Base-by-base conservation (phyloP, 352 stramenopile genomes). In the Pelagophyceae sp. region DNA sequence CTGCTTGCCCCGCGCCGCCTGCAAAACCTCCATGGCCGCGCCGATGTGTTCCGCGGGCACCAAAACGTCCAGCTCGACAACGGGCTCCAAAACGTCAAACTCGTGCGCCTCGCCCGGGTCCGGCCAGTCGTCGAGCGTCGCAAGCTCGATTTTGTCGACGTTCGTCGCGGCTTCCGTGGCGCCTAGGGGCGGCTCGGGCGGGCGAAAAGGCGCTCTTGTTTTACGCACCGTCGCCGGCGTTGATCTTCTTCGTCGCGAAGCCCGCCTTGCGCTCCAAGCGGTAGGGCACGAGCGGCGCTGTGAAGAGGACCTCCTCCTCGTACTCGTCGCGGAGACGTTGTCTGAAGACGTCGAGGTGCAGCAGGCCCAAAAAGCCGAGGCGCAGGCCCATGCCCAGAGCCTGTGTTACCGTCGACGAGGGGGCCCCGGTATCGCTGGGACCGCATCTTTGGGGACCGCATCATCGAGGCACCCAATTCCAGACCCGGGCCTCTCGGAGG, bases 301-400 rank as follows among this genome's bases (percentile, higher is more conserved):
- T 99, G 0, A 98, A 93, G 29, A 99, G 87, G 31, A 99, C 95
- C 64, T 97, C 92, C 75, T 97, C 95, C 45, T 91, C 91, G 83
- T 98, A 98, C 83, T 99, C 96, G 81, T 99, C 94, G 63, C 89
- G 87, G 1, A 99, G 88, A 1, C 96, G 88, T 85, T 99, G 95
- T 72, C 97, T 92, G 82, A 99, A 99, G 1, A 97, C 95, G 83
- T 99, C 95, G 85, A 98, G 98, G 85, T 99, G 95, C 32, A 99
- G 78, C 23, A 99, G 82, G 0, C 96, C 96, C 61, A 99, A 88
- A 83, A 99, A 99, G 0, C 96, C 96, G 72, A 96, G 96, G 29
- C 95, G 89, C 61, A 98, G 94, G 27, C 96, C 96, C 84, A 96
- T 95, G 63, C 96, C 96, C 20, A 99, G 84, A 0, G n/a, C n/a